These are phyloP conservation scores for Larix kaempferi DNA, from an alignment of 75 land plant genomes.

Conservation along the genomic window DNA sequence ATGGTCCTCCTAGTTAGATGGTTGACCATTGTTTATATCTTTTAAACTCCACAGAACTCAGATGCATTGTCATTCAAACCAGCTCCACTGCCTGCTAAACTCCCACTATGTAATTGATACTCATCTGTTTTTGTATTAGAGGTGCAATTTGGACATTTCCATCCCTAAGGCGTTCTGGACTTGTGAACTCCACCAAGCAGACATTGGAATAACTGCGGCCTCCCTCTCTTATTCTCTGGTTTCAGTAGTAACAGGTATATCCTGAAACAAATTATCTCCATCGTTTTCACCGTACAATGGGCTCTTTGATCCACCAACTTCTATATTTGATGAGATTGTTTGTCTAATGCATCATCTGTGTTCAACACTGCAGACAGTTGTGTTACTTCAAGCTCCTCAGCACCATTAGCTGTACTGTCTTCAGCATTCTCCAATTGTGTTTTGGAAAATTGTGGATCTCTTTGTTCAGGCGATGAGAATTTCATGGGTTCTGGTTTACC, in stretches of 20 bases:
- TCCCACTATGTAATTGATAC: not conserved
- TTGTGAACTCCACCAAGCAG: conserved; percentile 67
- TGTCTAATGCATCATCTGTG: no score
- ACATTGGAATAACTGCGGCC: conserved; percentile 41
- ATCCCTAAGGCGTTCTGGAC: conserved; percentile 79
- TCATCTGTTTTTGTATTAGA: not conserved
- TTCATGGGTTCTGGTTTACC: conserved; percentile 15
- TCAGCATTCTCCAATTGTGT: no score
- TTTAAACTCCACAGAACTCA: not conserved
- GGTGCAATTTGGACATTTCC: conserved; percentile 87
- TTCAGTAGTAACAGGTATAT: no score
- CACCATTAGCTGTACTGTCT: no score
- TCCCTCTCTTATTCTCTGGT: conserved; percentile 52
- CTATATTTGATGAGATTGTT: no score
- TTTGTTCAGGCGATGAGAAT: no score
- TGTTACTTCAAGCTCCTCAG: no score
- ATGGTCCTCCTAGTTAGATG: not conserved
- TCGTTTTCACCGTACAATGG: no score
- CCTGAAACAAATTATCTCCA: no score
- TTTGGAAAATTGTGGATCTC: no score
- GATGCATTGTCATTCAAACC: not conserved
- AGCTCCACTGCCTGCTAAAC: not conserved
- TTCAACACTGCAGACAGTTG: no score
- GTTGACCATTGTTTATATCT: not conserved
- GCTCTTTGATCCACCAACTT: conserved; percentile 1